Evolutionary conservation across 139 green algal species (phyloP), one percentile per base, ranked within the genome.

Genomic region (Chlamydomonas incerta): DNA sequence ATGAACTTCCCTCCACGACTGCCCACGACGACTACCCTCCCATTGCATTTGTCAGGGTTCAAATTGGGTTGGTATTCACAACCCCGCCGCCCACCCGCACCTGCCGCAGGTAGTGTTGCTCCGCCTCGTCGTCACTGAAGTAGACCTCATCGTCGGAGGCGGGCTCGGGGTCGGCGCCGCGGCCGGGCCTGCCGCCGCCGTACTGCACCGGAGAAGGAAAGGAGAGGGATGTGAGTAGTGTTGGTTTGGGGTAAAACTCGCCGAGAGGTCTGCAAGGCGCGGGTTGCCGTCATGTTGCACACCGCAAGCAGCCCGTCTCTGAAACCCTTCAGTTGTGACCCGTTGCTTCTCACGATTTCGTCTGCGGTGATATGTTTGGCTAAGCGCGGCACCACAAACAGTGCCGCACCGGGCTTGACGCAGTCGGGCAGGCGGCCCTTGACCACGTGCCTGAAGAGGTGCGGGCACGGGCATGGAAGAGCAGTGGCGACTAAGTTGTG

Each of bases 111-210:
- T 90, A 92, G 60, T 86, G 87, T 33, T 87, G 87, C 82, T 94
- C 91, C 29, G 85, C 82, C 72, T 94, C 91, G 50, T 94, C 91
- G 80, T 94, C 91, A 50, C 71, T 88, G 72, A 94, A 94, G 87
- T 91, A 92, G 0, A 82, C 52, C 76, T 94, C 91, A n/a, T 90
- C 89, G 31, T 92, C 89, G 23, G 65, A 82, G 4, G 35, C 75
- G 29, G 46, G 65, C 72, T 88, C 87, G 13, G 80, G 41, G 18
- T 86, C 89, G 35, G 82, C 15, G 6, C 73, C 88, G 46, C 85
- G 65, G 23, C 72, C 28, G 55, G 60, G 58, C 58, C 10, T 21
- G 34, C 86, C 62, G 73, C 47, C 37, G 29, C 62, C 62, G 37
- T 41, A 83, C 76, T 83, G 62, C 76, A 15, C 20, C 2, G 33